phyloP scores from a whole-genome alignment of 2,329 filamentous ascomycete genomes.

The Penicillium sp. region DNA sequence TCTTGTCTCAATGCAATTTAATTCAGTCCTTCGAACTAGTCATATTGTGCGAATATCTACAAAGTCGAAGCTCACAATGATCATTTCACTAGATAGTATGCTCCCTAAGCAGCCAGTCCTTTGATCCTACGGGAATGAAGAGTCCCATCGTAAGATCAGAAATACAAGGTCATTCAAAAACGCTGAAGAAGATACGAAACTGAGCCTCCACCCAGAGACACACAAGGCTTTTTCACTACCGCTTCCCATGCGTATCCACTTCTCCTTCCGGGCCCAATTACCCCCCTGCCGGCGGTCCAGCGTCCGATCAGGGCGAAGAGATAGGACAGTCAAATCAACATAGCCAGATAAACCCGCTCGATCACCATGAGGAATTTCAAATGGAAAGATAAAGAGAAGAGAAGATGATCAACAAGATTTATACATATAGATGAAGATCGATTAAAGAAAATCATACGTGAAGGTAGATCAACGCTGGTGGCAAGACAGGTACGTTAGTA shows the following conservation, averaged over 20 bases:
- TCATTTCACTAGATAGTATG: not conserved
- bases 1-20: not conserved
- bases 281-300: conserved; percentile 40
- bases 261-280: conserved; percentile 22
- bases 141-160: conserved; percentile 7
- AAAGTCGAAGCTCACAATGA: not conserved
- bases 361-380: conserved; percentile 27
- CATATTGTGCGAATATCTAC: not conserved
- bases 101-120: conserved; percentile 5
- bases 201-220: conserved; percentile 7
- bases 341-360: conserved; percentile 33
- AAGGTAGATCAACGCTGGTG: conserved; percentile 32
- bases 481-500: not conserved
- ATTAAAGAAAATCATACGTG: conserved; percentile 26
- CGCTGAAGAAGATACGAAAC: conserved; percentile 13
- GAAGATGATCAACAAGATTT: conserved; percentile 25
- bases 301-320: conserved; percentile 35
- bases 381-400: conserved; percentile 25
- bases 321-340: conserved; percentile 28
- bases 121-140: conserved; percentile 6
- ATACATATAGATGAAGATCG: conserved; percentile 35
- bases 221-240: conserved; percentile 25
- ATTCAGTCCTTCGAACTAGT: not conserved
- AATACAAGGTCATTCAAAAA: conserved; percentile 13
- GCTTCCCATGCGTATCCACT: conserved; percentile 1